Conservation (phyloP, 2,329 filamentous ascomycete genomes). For the Apiospora hydei region DNA sequence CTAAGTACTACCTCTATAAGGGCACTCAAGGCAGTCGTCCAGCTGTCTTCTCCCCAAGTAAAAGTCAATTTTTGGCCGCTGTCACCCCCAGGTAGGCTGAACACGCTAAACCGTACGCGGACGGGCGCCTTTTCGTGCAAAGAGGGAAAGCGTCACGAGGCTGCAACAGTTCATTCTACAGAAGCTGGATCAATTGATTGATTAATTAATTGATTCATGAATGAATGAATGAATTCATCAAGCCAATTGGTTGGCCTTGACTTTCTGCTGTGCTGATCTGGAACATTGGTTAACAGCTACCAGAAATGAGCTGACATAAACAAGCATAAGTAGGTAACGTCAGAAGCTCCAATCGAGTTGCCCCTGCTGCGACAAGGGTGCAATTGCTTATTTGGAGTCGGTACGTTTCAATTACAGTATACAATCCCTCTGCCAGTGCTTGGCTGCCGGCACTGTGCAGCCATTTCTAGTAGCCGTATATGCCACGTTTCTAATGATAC, state of each 20-base stretch:
- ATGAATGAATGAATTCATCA: too few species aligned
- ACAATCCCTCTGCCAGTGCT: not conserved
- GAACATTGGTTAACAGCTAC: not conserved
- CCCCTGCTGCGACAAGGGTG: not conserved
- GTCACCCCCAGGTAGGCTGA: not conserved
- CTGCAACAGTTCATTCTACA: not conserved
- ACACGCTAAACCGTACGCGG: slow-evolving; percentile 5
- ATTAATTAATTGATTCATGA: too few species aligned
- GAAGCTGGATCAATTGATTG: not conserved
- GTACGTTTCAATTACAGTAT: not conserved
- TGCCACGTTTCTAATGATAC: not conserved
- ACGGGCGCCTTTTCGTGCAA: not conserved
- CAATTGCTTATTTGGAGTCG: not conserved
- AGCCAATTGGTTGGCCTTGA: not conserved
- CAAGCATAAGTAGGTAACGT: not conserved
- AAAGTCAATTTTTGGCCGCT: slow-evolving; percentile 2
- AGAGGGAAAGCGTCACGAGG: not conserved
- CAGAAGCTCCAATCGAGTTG: not conserved
- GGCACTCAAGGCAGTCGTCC: not conserved
- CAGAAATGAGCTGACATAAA: too few species aligned
- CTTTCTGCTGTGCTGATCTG: not conserved
- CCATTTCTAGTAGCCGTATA: not conserved
- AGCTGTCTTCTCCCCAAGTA: not conserved
- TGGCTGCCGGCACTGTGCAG: not conserved
- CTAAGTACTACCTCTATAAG: too few species aligned